Evolutionary conservation across 805 yeast species (phyloP).

Genomic region (Wickerhamiella parazyma): DNA sequence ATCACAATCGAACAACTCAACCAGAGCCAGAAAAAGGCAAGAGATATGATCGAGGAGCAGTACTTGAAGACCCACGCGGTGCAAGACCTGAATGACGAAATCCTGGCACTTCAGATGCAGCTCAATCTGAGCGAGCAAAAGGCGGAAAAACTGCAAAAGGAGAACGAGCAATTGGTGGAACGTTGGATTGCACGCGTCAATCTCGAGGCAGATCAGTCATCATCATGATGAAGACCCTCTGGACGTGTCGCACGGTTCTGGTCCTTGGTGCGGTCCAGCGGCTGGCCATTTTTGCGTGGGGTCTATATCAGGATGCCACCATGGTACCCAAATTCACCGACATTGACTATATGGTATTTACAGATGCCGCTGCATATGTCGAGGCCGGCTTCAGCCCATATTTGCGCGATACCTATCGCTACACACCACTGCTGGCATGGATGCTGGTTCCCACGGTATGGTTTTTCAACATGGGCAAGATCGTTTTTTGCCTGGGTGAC

Average conservation of each 20-base stretch:
- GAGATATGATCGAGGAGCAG: slow-evolving; percentile 19
- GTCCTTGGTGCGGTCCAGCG: slow-evolving; percentile 29
- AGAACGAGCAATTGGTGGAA: neutral
- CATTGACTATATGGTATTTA: slow-evolving; percentile 83
- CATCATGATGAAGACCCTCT: slow-evolving; percentile 4
- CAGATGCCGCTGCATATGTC: slow-evolving; percentile 77
- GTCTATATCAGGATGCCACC: slow-evolving; percentile 71
- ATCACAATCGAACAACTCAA: slow-evolving; percentile 19
- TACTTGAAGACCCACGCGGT: slow-evolving; percentile 39
- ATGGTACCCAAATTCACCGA: slow-evolving; percentile 83
- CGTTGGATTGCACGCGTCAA: slow-evolving; percentile 3
- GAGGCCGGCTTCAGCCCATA: slow-evolving; percentile 58
- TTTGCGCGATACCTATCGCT: slow-evolving; percentile 73
- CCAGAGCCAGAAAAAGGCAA: slow-evolving; percentile 16
- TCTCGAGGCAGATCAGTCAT: neutral
- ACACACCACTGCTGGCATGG: slow-evolving; percentile 87
- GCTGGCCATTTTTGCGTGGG: slow-evolving; percentile 55
- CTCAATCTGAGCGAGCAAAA: slow-evolving; percentile 31
- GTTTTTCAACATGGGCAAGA: slow-evolving; percentile 58
- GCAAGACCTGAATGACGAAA: slow-evolving; percentile 53
- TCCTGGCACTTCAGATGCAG: slow-evolving; percentile 48
- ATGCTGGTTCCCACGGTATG: slow-evolving; percentile 52
- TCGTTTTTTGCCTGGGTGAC: slow-evolving; percentile 65
- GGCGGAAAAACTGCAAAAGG: slow-evolving; percentile 10
- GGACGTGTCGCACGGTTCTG: slow-evolving; percentile 18